phyloP scores from a whole-genome alignment of 148 eudicot species.

The Rhododendron henanense region DNA sequence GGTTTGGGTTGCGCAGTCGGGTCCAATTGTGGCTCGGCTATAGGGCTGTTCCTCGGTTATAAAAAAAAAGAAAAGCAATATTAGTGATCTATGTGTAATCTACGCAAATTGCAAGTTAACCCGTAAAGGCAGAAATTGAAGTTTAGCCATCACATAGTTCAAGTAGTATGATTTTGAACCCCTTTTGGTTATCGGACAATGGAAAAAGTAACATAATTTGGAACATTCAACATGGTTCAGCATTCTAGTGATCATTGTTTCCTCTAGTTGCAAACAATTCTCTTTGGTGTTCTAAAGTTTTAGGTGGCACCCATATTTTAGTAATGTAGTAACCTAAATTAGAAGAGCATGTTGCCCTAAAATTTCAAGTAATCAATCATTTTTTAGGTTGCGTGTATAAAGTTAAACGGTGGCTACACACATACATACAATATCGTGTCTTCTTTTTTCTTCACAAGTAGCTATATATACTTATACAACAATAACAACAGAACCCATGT shows the following conservation, averaged over 20 bases:
- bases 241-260: background rate
- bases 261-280: background rate
- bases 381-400: background rate
- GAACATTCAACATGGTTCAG: background rate
- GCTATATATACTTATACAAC: no score
- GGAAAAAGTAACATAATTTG: background rate
- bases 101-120: background rate
- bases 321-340: background rate
- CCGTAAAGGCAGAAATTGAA: background rate
- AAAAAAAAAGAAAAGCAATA: background rate
- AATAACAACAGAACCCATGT: no score
- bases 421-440: no score
- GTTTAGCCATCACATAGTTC: background rate
- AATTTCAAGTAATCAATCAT: background rate
- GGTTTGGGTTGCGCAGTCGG: no score
- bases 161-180: background rate
- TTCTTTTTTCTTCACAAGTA: no score
- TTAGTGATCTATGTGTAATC: background rate
- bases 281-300: background rate
- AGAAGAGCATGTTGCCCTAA: background rate
- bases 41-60: no score
- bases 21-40: no score
- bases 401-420: background rate
- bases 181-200: background rate
- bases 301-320: background rate